Base-by-base conservation (phyloP, 768 basidiomycete species). In the Leucocoprinus leucothites region DNA sequence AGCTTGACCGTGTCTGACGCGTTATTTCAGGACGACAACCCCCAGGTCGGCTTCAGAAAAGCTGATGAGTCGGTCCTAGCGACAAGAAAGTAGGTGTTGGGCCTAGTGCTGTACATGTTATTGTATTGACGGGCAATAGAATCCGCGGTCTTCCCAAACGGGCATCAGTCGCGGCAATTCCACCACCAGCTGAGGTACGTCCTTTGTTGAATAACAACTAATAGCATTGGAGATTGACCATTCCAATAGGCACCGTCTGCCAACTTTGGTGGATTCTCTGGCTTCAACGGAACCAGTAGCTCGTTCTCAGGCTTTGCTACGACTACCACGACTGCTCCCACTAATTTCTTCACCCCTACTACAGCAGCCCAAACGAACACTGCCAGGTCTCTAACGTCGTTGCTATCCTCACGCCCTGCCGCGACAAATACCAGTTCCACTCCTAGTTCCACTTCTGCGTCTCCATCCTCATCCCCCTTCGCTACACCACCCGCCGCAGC, bases 91-190 rank as follows among this genome's bases (percentile, higher is more conserved):
- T 89, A 63, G 44, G 85, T 70, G 31, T 16, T 48, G 44, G 57
- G 35, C 36, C 16, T n/a, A 57, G 31, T 28, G 40, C 25, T 24
- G 26, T 36, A 19, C 45, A 26, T n/a, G n/a, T 26, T 41, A 6
- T 51, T 28, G 36, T 34, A 41, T 52, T 18, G 48, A 45, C 56
- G 62, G 34, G 69, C 52, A 19, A 14, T 50, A 91, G 89, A 64
- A 89, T 91, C 66, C 80, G 79, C 48, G 81, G 69, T 22, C 69
- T 91, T 24, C 89, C 89, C 0, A 85, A 82, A 61, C 73, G 74
- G 66, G 66, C 64, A 52, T 59, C 65, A 51, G 56, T 53, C 49
- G 48, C 57, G 40, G n/a, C 58, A 18, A 56, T 59, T 28, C 41
- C 24, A 13, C 48, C 18, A 43, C 8, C 47, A 26, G 7, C 46